Evolutionary conservation across 306 rosid genomes (phyloP).

Genomic region (Prunus padus): DNA sequence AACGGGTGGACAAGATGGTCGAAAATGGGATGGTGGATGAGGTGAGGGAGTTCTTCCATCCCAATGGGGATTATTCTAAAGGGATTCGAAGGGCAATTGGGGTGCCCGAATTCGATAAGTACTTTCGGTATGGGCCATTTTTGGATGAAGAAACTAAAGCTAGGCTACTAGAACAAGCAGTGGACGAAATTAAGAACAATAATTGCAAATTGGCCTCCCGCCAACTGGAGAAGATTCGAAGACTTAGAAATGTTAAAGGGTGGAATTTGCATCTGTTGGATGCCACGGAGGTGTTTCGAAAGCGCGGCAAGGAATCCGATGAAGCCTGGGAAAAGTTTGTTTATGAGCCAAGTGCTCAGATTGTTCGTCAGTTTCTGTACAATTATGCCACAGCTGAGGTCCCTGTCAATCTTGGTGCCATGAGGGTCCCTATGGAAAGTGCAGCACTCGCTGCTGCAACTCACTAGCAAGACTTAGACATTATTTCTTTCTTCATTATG

Average conservation of each 20-base stretch:
- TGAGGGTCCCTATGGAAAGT: slow-evolving; percentile 19
- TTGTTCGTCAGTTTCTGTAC: slow-evolving; percentile 48
- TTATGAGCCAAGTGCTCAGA: slow-evolving; percentile 44
- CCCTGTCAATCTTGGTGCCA: slow-evolving; percentile 12
- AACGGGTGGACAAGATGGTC: slow-evolving; percentile 70
- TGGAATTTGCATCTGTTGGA: slow-evolving; percentile 65
- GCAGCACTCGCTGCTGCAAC: slow-evolving; percentile 40
- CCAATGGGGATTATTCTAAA: slow-evolving; percentile 42
- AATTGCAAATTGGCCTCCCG: slow-evolving; percentile 56
- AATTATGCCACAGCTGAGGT: not conserved
- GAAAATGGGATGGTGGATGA: slow-evolving; percentile 63
- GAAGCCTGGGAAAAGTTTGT: slow-evolving; percentile 68
- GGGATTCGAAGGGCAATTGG: slow-evolving; percentile 84
- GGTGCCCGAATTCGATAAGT: slow-evolving; percentile 72
- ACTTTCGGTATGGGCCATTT: slow-evolving; percentile 40
- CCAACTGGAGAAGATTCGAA: slow-evolving; percentile 56
- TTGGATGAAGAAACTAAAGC: slow-evolving; percentile 24
- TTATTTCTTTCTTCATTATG: not conserved
- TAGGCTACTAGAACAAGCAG: slow-evolving; percentile 38
- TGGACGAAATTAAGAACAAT: slow-evolving; percentile 50
- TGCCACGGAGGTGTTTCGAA: slow-evolving; percentile 70
- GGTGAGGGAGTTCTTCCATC: slow-evolving; percentile 42
- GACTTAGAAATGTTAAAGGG: slow-evolving; percentile 51
- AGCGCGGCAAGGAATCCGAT: slow-evolving; percentile 47
- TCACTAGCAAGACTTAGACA: slow-evolving; percentile 6